These are phyloP conservation scores for Hypoxylon sp. DNA, from an alignment of 2,329 filamentous ascomycete genomes.

Conservation along the genomic window DNA sequence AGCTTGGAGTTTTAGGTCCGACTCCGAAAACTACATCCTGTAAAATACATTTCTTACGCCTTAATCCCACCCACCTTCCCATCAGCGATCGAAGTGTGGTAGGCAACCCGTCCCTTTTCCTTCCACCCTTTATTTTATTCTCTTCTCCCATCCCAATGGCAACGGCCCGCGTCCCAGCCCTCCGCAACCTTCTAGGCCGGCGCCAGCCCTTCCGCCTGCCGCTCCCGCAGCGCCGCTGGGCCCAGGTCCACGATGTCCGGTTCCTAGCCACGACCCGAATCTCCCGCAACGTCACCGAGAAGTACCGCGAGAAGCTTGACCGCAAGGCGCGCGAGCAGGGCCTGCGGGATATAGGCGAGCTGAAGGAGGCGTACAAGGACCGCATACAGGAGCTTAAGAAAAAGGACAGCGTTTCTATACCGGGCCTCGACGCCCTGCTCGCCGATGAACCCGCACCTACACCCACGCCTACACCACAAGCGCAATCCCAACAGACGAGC, in stretches of 20 bases:
- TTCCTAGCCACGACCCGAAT: conserved; percentile 86
- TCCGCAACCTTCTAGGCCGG: conserved; percentile 42
- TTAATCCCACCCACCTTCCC: conserved; percentile 5
- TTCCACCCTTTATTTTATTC: not conserved
- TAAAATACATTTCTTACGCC: not conserved
- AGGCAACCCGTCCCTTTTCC: not conserved
- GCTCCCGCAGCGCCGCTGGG: conserved; percentile 81
- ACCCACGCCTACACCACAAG: conserved; percentile 52
- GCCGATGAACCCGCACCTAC: conserved; percentile 49
- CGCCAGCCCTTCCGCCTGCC: conserved; percentile 30
- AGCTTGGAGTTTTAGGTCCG: conserved; percentile 1
- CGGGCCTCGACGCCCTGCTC: conserved; percentile 55
- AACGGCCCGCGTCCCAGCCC: conserved; percentile 37
- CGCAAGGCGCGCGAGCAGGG: conserved; percentile 83
- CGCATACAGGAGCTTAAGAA: conserved; percentile 82
- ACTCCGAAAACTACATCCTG: not conserved
- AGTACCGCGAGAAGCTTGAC: conserved; percentile 88
- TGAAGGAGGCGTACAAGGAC: conserved; percentile 87
- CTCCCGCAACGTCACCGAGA: conserved; percentile 79
- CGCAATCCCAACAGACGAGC: conserved; percentile 54
- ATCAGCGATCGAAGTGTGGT: conserved; percentile 9
- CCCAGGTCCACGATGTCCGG: conserved; percentile 91
- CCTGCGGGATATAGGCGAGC: conserved; percentile 77
- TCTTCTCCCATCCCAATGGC: conserved; percentile 32
- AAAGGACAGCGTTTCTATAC: conserved; percentile 71